A percentile compares a stretch with the other conserved stretches of the same genome.
Evolutionary conservation across 2,329 filamentous ascomycete species (phyloP).

Genomic region (Blastomyces percursus): DNA sequence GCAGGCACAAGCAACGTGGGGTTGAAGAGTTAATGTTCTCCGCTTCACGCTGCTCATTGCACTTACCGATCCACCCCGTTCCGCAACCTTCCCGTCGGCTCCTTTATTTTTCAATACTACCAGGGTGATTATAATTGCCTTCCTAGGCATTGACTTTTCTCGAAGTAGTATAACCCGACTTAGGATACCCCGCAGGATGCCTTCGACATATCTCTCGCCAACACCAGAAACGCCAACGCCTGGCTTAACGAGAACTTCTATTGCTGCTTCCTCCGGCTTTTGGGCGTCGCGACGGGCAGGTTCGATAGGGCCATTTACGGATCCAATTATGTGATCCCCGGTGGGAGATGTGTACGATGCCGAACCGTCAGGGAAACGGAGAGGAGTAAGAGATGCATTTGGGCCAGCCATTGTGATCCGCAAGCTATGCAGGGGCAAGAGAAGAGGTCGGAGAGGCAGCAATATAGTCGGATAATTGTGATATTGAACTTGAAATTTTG

Average conservation of each 20-base stretch:
- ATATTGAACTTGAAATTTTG: neutral
- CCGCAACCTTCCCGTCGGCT: slow-evolving; percentile 21
- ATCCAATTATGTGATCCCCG: slow-evolving; percentile 70
- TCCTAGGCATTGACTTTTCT: slow-evolving; percentile 31
- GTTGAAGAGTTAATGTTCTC: neutral
- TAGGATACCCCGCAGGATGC: slow-evolving; percentile 29
- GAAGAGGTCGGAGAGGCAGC: neutral
- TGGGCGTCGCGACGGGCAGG: slow-evolving; percentile 70
- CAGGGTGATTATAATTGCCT: slow-evolving; percentile 35
- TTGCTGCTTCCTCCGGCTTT: slow-evolving; percentile 75
- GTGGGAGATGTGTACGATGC: slow-evolving; percentile 32
- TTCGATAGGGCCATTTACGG: slow-evolving; percentile 89
- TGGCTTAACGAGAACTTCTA: slow-evolving; percentile 85
- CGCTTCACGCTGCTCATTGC: neutral
- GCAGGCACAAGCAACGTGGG: neutral
- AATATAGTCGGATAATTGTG: neutral
- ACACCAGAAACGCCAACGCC: slow-evolving; percentile 76
- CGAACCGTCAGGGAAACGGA: slow-evolving; percentile 32
- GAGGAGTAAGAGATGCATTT: slow-evolving; percentile 24
- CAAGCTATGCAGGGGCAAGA: neutral
- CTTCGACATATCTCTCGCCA: slow-evolving; percentile 72
- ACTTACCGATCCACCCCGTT: slow-evolving; percentile 31
- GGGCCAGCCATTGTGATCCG: slow-evolving; percentile 25
- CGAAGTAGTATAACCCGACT: slow-evolving; percentile 33
- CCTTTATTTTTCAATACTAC: slow-evolving; percentile 29